phyloP scores from a whole-genome alignment of 495 filamentous ascomycete genomes.

The Aspergillus biplanus region DNA sequence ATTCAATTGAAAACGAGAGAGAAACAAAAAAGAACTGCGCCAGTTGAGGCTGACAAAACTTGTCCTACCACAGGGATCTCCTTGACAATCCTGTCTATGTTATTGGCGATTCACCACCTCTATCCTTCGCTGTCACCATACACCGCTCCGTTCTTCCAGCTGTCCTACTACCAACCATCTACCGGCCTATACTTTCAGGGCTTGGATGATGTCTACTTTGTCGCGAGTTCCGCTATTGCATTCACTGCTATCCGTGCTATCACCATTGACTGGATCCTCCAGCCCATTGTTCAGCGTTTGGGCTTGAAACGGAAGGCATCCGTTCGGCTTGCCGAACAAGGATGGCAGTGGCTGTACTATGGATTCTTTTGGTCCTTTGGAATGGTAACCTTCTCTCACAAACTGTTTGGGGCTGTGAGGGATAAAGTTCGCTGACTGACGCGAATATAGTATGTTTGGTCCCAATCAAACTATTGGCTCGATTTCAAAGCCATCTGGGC shows the following conservation, averaged over 20 bases:
- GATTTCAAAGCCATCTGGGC: constrained; percentile 81
- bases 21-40: constrained; percentile 11
- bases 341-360: constrained; percentile 85
- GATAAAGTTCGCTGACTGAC: constrained; percentile 10
- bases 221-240: constrained; percentile 76
- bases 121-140: constrained; percentile 78
- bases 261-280: constrained; percentile 82
- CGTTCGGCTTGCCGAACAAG: constrained; percentile 88
- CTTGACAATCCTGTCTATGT: constrained; percentile 74
- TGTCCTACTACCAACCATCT: constrained; percentile 77
- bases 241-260: constrained; percentile 87
- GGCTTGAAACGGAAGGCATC: constrained; percentile 76
- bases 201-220: constrained; percentile 76
- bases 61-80: constrained; percentile 62
- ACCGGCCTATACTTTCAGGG: constrained; percentile 73
- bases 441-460: constrained; percentile 72
- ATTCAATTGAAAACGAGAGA: constrained; percentile 7
- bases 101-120: constrained; percentile 75
- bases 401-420: neutral
- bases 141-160: constrained; percentile 81
- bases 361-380: constrained; percentile 78
- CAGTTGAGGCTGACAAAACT: constrained; percentile 22
- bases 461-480: constrained; percentile 74
- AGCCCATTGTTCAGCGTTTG: constrained; percentile 67
- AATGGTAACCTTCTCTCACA: constrained; percentile 63